Evolutionary conservation across 805 yeast species (phyloP).

Genomic region (Zygotorulaspora sp.): DNA sequence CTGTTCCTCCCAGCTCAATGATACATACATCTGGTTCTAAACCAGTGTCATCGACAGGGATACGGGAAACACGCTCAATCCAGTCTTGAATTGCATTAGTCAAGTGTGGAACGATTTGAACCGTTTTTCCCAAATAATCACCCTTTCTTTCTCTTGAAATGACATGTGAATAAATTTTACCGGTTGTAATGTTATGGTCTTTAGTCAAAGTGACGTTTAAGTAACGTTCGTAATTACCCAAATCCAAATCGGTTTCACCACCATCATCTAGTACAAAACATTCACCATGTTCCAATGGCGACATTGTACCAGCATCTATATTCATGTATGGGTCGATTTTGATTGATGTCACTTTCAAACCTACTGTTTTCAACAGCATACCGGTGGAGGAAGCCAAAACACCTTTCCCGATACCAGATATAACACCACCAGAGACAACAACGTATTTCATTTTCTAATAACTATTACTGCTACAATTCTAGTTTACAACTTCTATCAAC

Average conservation of each 20-base stretch:
- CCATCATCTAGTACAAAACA: constrained; percentile 97
- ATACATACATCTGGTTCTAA: constrained; percentile 93
- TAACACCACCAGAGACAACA: constrained; percentile 98
- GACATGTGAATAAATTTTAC: constrained; percentile 91
- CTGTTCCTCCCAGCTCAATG: constrained; percentile 98
- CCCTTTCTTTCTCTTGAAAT: constrained; percentile 94
- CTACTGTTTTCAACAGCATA: constrained; percentile 84
- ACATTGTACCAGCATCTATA: constrained; percentile 99
- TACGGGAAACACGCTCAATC: constrained; percentile 87
- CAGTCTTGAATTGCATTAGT: constrained; percentile 98
- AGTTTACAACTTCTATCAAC: constrained; percentile 1
- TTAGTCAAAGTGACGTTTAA: constrained; percentile 86
- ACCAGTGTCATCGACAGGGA: constrained; percentile 89
- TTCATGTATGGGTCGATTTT: constrained; percentile 99
- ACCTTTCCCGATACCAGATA: constrained; percentile 99
- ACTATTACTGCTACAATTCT: constrained; percentile 1
- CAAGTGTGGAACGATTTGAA: constrained; percentile 97
- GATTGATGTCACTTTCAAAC: constrained; percentile 92
- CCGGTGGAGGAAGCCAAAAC: constrained; percentile 98
- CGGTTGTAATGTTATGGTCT: constrained; percentile 97
- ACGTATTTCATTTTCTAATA: constrained; percentile 87
- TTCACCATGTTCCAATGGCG: constrained; percentile 98
- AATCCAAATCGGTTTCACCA: constrained; percentile 96
- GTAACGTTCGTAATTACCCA: constrained; percentile 97
- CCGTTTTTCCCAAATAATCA: constrained; percentile 98